phyloP scores from a whole-genome alignment of 495 filamentous ascomycete species.

The Penicillium malachiteum region DNA sequence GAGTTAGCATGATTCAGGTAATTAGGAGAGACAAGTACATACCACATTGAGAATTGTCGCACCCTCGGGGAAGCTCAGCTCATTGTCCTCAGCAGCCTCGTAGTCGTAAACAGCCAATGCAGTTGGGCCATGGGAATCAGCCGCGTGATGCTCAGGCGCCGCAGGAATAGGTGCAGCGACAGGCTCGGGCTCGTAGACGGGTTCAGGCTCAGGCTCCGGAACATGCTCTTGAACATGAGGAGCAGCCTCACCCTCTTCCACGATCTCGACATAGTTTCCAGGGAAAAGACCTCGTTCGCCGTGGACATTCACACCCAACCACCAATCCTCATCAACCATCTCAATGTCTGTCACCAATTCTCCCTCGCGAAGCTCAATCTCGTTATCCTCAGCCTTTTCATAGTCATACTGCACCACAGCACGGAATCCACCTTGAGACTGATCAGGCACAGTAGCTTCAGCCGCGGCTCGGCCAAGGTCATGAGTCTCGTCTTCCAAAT shows the following conservation, averaged over 20 bases:
- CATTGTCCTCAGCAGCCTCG: constrained; percentile 95
- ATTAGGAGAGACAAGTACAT: constrained; percentile 29
- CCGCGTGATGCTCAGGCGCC: constrained; percentile 11
- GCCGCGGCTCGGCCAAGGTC: constrained; percentile 65
- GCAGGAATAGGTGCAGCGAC: constrained; percentile 2
- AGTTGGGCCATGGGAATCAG: constrained; percentile 48
- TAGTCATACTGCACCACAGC: constrained; percentile 93
- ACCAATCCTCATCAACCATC: constrained; percentile 97
- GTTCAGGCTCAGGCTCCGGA: constrained; percentile 14
- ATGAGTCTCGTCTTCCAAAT: constrained; percentile 61
- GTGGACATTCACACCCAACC: constrained; percentile 80
- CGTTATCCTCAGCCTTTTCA: constrained; percentile 95
- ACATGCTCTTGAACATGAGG: constrained; percentile 16
- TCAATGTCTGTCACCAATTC: constrained; percentile 93
- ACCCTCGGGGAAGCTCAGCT: constrained; percentile 89
- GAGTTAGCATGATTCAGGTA: constrained; percentile 8
- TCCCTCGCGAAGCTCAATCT: constrained; percentile 87
- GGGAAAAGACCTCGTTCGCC: constrained; percentile 92
- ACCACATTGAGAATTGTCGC: constrained; percentile 69
- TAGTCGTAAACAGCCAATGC: constrained; percentile 94
- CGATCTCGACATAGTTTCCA: constrained; percentile 90
- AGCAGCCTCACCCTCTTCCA: constrained; percentile 54
- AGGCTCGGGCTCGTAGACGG: constrained; percentile 16
- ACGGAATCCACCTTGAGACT: constrained; percentile 50
- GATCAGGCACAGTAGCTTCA: constrained; percentile 44